Percentiles rank a stretch among this genome's conserved stretches.
These are phyloP conservation scores for Ochetophila trinervis DNA, from an alignment of 306 rosid species.

Conservation along the genomic window DNA sequence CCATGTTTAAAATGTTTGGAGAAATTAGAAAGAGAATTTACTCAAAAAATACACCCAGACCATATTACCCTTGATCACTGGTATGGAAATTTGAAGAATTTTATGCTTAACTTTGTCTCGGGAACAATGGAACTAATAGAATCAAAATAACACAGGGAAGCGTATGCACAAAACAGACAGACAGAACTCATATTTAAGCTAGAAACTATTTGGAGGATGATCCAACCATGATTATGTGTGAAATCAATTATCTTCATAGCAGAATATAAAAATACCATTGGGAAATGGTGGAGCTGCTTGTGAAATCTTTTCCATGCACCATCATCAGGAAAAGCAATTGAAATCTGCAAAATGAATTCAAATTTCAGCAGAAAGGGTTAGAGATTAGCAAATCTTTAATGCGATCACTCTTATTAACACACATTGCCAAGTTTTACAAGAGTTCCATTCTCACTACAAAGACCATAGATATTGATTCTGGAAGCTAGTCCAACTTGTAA, in stretches of 20 bases:
- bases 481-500: neutral
- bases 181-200: no score
- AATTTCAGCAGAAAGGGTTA: conserved; percentile 11
- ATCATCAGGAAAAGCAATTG: conserved; percentile 96
- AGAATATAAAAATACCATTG: conserved; percentile 53
- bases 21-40: no score
- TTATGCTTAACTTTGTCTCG: no score
- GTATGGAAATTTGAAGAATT: no score
- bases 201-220: no score
- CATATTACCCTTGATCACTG: no score
- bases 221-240: no score
- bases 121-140: no score
- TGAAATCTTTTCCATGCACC: conserved; percentile 99
- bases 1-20: no score
- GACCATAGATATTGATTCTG: neutral
- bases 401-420: conserved; percentile 6
- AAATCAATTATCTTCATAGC: neutral
- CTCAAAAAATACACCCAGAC: no score
- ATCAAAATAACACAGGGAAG: no score
- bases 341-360: conserved; percentile 45
- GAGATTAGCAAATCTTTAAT: conserved; percentile 14
- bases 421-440: conserved; percentile 9
- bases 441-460: conserved; percentile 3
- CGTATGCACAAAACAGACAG: no score
- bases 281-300: conserved; percentile 89